phyloP scores from a whole-genome alignment of 148 eudicot genomes.

The Rhododendron molle region DNA sequence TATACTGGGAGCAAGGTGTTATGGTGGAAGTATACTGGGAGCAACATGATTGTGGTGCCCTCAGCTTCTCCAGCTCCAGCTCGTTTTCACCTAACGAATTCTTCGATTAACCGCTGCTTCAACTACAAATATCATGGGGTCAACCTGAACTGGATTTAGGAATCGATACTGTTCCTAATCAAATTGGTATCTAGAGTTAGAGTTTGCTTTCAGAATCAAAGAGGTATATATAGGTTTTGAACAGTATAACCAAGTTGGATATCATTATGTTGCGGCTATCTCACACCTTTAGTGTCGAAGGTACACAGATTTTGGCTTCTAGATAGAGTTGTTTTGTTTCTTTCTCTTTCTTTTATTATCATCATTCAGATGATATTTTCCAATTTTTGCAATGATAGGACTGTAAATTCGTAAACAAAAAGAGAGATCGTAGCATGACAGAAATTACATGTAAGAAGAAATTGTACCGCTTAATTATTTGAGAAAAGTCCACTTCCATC shows the following conservation, averaged over 20 bases:
- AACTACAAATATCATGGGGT: slow-evolving; percentile 11
- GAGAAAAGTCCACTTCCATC: too few relatives aligned
- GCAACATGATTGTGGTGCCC: slow-evolving; percentile 70
- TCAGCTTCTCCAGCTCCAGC: slow-evolving; percentile 73
- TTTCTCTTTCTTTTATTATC: background rate
- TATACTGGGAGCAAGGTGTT: slow-evolving; percentile 21
- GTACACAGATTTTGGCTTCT: background rate
- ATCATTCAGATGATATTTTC: background rate
- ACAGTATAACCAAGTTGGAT: background rate
- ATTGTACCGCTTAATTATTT: background rate
- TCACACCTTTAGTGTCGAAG: background rate
- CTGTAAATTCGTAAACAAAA: background rate
- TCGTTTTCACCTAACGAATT: slow-evolving; percentile 6
- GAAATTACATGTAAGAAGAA: background rate
- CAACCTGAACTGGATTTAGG: slow-evolving; percentile 28
- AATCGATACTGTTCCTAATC: slow-evolving; percentile 54
- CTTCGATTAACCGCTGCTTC: slow-evolving; percentile 6
- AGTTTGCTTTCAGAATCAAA: background rate
- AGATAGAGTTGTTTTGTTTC: background rate
- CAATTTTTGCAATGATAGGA: background rate
- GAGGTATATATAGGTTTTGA: background rate
- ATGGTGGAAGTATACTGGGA: slow-evolving; percentile 86
- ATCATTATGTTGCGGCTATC: background rate
- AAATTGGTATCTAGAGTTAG: slow-evolving; percentile 15
- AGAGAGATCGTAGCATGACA: background rate